Evolutionary conservation across 1,284 basidiomycete genomes (phyloP).

Genomic region (Puccinia polysora): DNA sequence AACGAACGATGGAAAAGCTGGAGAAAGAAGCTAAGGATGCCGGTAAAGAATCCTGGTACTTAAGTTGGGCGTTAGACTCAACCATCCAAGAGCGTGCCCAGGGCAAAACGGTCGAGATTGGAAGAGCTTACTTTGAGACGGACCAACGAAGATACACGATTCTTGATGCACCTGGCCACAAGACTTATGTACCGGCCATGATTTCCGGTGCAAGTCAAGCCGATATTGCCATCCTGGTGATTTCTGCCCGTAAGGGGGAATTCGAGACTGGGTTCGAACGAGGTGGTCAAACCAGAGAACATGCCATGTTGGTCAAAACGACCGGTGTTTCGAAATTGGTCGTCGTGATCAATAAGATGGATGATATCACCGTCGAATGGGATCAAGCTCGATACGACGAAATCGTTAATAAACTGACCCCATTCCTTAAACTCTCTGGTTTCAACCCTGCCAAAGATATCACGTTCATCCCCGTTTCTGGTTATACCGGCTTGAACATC

Average conservation of each 20-base stretch:
- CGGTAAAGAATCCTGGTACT: conserved; percentile 90
- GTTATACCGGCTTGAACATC: conserved; percentile 81
- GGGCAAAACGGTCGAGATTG: conserved; percentile 95
- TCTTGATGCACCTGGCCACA: conserved; percentile 94
- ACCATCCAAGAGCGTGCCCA: conserved; percentile 76
- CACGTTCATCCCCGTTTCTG: conserved; percentile 84
- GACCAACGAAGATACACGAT: conserved; percentile 79
- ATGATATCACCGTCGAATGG: conserved; percentile 87
- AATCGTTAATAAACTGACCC: conserved; percentile 78
- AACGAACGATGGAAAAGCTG: conserved; percentile 95
- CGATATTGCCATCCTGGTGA: conserved; percentile 87
- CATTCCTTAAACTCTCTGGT: conserved; percentile 78
- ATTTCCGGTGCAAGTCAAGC: conserved; percentile 94
- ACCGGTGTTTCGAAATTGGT: conserved; percentile 85
- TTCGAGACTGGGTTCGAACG: conserved; percentile 96
- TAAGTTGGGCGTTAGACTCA: conserved; percentile 92
- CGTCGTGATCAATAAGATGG: conserved; percentile 95
- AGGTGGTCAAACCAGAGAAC: conserved; percentile 93
- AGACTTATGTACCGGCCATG: conserved; percentile 92
- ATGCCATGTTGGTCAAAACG: conserved; percentile 94
- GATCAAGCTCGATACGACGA: conserved; percentile 64
- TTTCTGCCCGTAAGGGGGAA: conserved; percentile 93
- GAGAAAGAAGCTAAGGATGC: conserved; percentile 92
- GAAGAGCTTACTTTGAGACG: conserved; percentile 91
- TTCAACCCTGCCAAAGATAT: conserved; percentile 91